Conservation (phyloP, 169 alveolate genomes). For the Neospora caninum region DNA sequence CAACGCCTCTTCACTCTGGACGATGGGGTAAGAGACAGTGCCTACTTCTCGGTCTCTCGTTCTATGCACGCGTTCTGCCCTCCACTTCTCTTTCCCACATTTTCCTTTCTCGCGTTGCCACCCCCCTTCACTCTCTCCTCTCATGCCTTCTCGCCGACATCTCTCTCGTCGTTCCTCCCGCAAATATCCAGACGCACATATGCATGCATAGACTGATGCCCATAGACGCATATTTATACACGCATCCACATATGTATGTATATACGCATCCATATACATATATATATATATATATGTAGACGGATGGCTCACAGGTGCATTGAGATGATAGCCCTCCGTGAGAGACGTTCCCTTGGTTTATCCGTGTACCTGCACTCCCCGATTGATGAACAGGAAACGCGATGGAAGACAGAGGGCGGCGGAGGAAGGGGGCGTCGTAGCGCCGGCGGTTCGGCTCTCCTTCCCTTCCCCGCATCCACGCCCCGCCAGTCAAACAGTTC, state of each 20-base stretch:
- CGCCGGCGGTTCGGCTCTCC: background rate
- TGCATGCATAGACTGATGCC: no score
- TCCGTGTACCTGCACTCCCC: no score
- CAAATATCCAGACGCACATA: background rate
- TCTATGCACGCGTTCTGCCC: background rate
- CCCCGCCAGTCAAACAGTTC: background rate
- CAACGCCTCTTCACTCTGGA: constrained; percentile 76
- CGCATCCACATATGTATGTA: background rate
- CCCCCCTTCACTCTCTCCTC: background rate
- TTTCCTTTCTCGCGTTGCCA: background rate
- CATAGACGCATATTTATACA: no score
- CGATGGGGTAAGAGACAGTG: background rate
- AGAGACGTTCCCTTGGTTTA: no score
- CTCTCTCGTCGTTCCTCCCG: background rate
- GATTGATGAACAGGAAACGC: no score
- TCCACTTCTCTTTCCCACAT: background rate
- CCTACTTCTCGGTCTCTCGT: background rate
- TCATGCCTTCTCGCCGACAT: background rate
- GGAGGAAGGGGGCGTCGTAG: no score
- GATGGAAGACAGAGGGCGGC: no score
- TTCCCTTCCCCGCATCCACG: background rate
- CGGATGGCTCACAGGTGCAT: background rate
- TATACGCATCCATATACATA: background rate
- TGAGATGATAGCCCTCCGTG: no score
- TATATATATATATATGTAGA: background rate